phyloP scores from a whole-genome alignment of 306 rosid genomes.

The Inga oerstediana region DNA sequence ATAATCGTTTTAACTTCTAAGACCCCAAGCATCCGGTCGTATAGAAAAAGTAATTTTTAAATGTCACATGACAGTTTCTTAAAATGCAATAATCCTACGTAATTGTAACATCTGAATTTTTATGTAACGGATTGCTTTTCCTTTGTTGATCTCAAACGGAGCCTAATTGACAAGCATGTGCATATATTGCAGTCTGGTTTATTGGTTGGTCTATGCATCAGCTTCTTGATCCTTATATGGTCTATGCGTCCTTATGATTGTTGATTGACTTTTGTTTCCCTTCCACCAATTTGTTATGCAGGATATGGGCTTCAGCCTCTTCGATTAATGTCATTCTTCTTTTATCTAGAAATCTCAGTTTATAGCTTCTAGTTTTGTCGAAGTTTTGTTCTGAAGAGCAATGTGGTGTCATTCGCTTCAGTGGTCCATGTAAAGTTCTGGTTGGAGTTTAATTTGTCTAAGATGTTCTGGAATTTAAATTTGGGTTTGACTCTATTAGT shows the following conservation, averaged over 20 bases:
- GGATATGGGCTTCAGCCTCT: slow-evolving; percentile 80
- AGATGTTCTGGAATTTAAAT: not conserved
- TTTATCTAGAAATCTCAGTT: not conserved
- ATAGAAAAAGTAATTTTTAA: not conserved
- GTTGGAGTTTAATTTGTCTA: not conserved
- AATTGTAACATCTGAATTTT: not conserved
- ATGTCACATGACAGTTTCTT: not conserved
- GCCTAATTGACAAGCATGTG: not conserved
- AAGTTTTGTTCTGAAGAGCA: slow-evolving; percentile 4
- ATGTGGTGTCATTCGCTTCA: not conserved
- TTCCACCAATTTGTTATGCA: slow-evolving; percentile 37
- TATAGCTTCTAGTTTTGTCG: slow-evolving; percentile 12
- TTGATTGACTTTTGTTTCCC: not conserved
- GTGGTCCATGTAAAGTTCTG: slow-evolving; percentile 4
- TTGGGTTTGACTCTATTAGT: not conserved
- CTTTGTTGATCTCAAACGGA: not conserved
- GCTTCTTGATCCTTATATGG: not conserved
- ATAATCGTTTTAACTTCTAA: not conserved
- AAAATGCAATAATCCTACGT: not conserved
- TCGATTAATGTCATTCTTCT: slow-evolving; percentile 45
- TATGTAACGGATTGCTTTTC: not conserved
- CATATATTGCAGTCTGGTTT: not conserved
- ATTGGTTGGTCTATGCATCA: not conserved
- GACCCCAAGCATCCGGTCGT: not conserved
- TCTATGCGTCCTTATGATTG: not conserved